A percentile compares a stretch with the other conserved stretches of the same genome.
These are phyloP conservation scores for Stylosanthes scabra DNA, from an alignment of 331 rosid genomes.

Conservation along the genomic window DNA sequence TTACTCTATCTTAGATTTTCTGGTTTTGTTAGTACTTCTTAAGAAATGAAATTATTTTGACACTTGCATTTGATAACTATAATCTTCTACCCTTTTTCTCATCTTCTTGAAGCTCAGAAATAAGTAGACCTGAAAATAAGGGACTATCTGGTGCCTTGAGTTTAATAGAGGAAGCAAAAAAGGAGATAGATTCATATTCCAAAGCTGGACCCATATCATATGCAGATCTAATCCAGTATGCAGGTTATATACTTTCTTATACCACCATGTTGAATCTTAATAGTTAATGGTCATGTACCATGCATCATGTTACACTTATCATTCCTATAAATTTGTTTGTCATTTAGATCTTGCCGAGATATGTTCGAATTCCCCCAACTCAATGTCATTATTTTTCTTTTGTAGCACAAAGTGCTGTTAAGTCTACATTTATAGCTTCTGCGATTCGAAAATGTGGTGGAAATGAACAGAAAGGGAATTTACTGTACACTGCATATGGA, in stretches of 20 bases:
- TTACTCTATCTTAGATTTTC: conserved; percentile 23
- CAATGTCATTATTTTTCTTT: conserved; percentile 23
- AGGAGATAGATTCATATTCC: conserved; percentile 86
- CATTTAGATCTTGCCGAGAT: conserved; percentile 1
- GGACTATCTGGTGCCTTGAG: conserved; percentile 75
- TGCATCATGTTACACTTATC: conserved; percentile 5
- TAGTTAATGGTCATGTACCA: conserved; percentile 20
- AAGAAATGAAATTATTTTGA: background rate
- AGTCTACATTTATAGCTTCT: conserved; percentile 83
- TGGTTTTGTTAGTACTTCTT: conserved; percentile 12
- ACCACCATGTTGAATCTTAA: conserved; percentile 33
- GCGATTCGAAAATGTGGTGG: conserved; percentile 97
- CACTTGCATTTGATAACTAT: conserved; percentile 18
- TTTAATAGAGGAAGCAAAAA: conserved; percentile 84
- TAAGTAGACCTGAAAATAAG: conserved; percentile 90
- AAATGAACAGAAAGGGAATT: conserved; percentile 84
- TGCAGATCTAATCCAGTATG: conserved; percentile 84
- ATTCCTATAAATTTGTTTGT: conserved; percentile 14
- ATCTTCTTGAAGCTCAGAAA: conserved; percentile 82
- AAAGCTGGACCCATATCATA: conserved; percentile 92
- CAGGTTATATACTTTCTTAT: conserved; percentile 63
- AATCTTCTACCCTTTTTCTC: conserved; percentile 30
- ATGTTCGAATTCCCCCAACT: conserved; percentile 33
- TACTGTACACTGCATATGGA: conserved; percentile 81
- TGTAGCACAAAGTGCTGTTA: conserved; percentile 83